A percentile compares a stretch with the other conserved stretches of the same genome.
phyloP scores from a whole-genome alignment of 306 rosid species.

The Styphnolobium japonicum region DNA sequence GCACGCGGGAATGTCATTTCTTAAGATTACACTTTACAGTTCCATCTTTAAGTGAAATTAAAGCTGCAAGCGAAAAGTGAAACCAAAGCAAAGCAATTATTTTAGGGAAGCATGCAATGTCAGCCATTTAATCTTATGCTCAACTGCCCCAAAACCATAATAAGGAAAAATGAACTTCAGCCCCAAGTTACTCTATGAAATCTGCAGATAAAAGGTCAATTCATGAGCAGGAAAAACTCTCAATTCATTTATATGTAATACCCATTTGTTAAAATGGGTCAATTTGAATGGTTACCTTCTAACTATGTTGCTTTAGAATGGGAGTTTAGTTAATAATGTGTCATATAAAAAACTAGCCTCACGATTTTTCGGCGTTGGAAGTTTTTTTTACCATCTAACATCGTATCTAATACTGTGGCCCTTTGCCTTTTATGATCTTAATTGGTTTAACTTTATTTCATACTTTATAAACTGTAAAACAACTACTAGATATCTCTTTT shows the following conservation, averaged over 20 bases:
- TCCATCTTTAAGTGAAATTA: constrained; percentile 33
- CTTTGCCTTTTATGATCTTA: neutral
- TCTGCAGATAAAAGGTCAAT: constrained; percentile 26
- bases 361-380: neutral
- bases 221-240: constrained; percentile 4
- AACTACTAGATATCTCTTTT: neutral
- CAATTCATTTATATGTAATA: neutral
- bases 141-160: constrained; percentile 12
- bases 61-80: constrained; percentile 43
- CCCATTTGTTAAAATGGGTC: neutral
- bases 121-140: constrained; percentile 22
- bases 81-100: constrained; percentile 45
- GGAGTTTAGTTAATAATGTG: neutral
- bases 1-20: constrained; percentile 76
- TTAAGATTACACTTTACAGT: constrained; percentile 44
- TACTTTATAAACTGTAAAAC: neutral
- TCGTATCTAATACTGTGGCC: neutral
- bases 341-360: neutral
- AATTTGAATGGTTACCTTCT: constrained; percentile 3
- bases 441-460: neutral
- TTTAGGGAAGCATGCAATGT: constrained; percentile 32
- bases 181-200: constrained; percentile 13
- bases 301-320: constrained; percentile 19
- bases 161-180: neutral
- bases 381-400: neutral